phyloP scores from a whole-genome alignment of 305 asterid genomes.

The Rubia peregrina region DNA sequence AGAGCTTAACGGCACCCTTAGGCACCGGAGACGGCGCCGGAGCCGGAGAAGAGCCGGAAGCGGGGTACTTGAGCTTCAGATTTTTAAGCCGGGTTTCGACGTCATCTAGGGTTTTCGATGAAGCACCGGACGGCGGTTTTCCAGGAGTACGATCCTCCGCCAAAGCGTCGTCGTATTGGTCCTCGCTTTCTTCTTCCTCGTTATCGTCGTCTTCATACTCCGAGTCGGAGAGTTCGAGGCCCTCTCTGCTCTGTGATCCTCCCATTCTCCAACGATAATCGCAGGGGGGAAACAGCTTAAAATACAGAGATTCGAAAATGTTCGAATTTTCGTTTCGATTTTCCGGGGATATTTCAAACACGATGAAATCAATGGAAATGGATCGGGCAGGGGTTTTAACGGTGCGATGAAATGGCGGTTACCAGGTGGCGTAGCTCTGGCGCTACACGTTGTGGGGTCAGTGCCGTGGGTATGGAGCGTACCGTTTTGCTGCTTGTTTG shows the following conservation, averaged over 20 bases:
- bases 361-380: not conserved
- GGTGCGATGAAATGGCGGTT: constrained; percentile 8
- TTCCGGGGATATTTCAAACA: too few relatives aligned
- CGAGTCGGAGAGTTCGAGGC: constrained; percentile 80
- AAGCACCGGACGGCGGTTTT: too few relatives aligned
- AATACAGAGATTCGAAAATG: not conserved
- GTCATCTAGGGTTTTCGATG: constrained; percentile 46
- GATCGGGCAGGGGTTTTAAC: constrained; percentile 3
- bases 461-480: constrained; percentile 2
- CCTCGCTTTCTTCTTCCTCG: constrained; percentile 33
- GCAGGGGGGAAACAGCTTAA: not conserved
- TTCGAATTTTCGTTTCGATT: not conserved
- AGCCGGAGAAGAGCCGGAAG: constrained; percentile 27
- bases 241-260: constrained; percentile 89
- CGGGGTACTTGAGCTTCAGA: constrained; percentile 64
- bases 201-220: constrained; percentile 58
- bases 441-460: constrained; percentile 28
- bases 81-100: constrained; percentile 58
- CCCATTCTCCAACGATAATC: constrained; percentile 43
- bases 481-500: not conserved
- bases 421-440: constrained; percentile 30
- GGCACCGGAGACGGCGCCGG: constrained; percentile 8
- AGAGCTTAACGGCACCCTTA: constrained; percentile 61
- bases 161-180: constrained; percentile 36
- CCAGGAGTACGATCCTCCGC: constrained; percentile 35